Evolutionary conservation across 768 basidiomycete genomes (phyloP).

Genomic region (Chalciporus pseudorubinellus): DNA sequence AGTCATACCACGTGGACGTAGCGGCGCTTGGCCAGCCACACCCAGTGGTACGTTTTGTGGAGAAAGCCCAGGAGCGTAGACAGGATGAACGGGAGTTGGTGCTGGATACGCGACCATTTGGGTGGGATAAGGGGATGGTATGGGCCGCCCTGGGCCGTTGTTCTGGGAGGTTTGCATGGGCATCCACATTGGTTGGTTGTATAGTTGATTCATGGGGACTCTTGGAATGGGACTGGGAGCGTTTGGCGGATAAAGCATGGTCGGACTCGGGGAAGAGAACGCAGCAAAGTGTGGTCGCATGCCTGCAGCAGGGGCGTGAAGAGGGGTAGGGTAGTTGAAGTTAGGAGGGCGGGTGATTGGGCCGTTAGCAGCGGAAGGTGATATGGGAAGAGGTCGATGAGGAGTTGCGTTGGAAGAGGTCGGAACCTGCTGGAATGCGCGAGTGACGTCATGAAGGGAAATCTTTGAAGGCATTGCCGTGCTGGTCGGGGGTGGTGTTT

Average conservation of each 20-base stretch:
- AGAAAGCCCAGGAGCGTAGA: slow-evolving; percentile 46
- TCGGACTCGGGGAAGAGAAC: slow-evolving; percentile 64
- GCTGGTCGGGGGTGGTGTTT: slow-evolving; percentile 68
- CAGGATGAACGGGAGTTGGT: slow-evolving; percentile 43
- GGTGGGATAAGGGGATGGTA: slow-evolving; percentile 58
- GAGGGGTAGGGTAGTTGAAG: slow-evolving; percentile 36
- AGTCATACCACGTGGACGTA: slow-evolving; percentile 51
- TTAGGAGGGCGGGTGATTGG: slow-evolving; percentile 26
- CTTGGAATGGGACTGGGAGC: slow-evolving; percentile 64
- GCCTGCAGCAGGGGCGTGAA: slow-evolving; percentile 42
- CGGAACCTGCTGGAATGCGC: slow-evolving; percentile 86
- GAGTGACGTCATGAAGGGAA: slow-evolving; percentile 79
- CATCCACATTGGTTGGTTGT: slow-evolving; percentile 67
- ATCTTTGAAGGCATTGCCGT: slow-evolving; percentile 62
- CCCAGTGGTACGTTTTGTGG: slow-evolving; percentile 36
- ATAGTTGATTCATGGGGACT: slow-evolving; percentile 60
- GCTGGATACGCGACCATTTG: slow-evolving; percentile 67
- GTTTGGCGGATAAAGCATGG: slow-evolving; percentile 64
- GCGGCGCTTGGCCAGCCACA: slow-evolving; percentile 30
- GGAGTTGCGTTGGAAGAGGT: slow-evolving; percentile 48
- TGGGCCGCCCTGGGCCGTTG: slow-evolving; percentile 51
- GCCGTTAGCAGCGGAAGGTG: slow-evolving; percentile 45
- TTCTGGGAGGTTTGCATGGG: slow-evolving; percentile 47
- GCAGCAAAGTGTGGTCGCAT: slow-evolving; percentile 56
- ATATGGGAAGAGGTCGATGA: slow-evolving; percentile 47